A percentile compares a stretch with the other conserved stretches of the same genome.
Evolutionary conservation across 257 asterid genomes (phyloP).

Genomic region (Mentha longifolia): DNA sequence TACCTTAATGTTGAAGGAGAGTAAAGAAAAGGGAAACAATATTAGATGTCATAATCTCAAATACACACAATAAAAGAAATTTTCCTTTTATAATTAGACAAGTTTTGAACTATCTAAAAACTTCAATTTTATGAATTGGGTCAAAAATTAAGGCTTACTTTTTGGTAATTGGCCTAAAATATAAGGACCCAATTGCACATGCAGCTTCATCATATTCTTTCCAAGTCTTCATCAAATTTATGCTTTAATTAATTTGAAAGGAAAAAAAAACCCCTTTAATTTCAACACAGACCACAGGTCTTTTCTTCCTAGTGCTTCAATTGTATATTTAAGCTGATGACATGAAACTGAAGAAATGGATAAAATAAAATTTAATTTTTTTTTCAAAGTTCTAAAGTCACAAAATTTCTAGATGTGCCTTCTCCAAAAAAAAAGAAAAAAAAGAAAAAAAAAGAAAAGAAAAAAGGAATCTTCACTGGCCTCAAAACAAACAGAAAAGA

Average conservation of each 20-base stretch:
- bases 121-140: no score
- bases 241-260: not conserved
- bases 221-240: conserved; percentile 7
- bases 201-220: not conserved
- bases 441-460: no score
- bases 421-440: no score
- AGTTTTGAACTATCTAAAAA: no score
- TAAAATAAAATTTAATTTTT: no score
- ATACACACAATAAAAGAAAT: not conserved
- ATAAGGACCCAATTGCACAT: not conserved
- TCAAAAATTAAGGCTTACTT: not conserved
- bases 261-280: not conserved
- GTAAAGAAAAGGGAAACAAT: not conserved
- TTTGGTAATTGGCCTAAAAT: conserved; percentile 17
- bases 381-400: conserved; percentile 10
- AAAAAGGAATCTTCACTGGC: no score
- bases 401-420: conserved; percentile 14
- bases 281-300: conserved; percentile 8
- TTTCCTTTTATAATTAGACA: no score
- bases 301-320: not conserved
- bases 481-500: no score
- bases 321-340: conserved; percentile 29
- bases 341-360: not conserved
- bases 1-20: not conserved
- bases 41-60: not conserved